Percentiles rank a stretch among this genome's conserved stretches.
These are phyloP conservation scores for Fraxinus platypoda DNA, from an alignment of 305 asterid species.

Conservation along the genomic window DNA sequence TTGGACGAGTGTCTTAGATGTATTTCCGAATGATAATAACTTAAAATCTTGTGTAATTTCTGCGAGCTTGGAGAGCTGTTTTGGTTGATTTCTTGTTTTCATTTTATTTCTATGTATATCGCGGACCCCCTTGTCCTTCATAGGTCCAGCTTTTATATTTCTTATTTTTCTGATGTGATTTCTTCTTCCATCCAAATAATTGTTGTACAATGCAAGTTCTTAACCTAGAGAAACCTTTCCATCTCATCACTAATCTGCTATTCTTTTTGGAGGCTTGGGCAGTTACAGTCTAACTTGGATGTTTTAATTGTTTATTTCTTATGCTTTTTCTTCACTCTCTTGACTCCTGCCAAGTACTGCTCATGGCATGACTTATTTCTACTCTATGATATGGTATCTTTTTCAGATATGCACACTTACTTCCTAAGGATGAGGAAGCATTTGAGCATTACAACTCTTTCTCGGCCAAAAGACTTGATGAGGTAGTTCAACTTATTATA, in stretches of 20 bases:
- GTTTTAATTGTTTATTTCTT: slow-evolving; percentile 8
- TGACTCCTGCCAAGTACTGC: not conserved
- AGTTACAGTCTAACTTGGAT: slow-evolving; percentile 14
- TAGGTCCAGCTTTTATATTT: not conserved
- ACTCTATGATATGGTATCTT: slow-evolving; percentile 23
- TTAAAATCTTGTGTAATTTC: not conserved
- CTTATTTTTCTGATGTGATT: not conserved
- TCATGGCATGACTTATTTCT: slow-evolving; percentile 6
- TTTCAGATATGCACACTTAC: slow-evolving; percentile 85
- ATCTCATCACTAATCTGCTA: not conserved
- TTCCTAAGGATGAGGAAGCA: slow-evolving; percentile 95
- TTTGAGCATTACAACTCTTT: slow-evolving; percentile 75
- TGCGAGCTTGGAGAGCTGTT: not conserved
- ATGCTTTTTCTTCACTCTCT: not conserved
- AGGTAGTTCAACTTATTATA: slow-evolving; percentile 49
- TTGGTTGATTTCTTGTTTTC: not conserved
- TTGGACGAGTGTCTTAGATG: not conserved
- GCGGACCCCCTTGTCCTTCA: not conserved
- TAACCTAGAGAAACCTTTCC: slow-evolving; percentile 12
- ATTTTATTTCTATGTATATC: not conserved
- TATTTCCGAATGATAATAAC: not conserved
- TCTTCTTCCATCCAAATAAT: slow-evolving; percentile 8
- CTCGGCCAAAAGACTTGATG: slow-evolving; percentile 88
- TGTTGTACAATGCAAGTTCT: slow-evolving; percentile 6
- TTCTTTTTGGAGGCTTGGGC: slow-evolving; percentile 9